Conservation (phyloP, 2,329 filamentous ascomycete genomes). For the Epichloe typhina region DNA sequence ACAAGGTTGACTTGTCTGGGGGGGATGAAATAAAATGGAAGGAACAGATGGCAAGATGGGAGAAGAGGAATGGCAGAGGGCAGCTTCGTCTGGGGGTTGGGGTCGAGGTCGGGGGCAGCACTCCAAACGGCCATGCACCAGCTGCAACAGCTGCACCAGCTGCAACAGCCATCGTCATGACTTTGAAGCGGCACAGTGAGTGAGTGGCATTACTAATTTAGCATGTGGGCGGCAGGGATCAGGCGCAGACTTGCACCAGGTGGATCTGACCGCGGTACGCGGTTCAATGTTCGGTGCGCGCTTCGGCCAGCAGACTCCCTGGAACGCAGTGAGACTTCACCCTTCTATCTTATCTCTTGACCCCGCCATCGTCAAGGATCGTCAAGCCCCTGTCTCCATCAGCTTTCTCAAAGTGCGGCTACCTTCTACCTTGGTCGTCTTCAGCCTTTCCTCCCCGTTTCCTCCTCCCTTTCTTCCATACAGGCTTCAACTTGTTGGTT, state of each 20-base stretch:
- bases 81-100: too few species aligned
- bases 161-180: neutral
- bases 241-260: too few species aligned
- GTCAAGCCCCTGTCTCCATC: neutral
- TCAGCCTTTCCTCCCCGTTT: neutral
- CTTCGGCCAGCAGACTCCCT: too few species aligned
- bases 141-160: neutral
- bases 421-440: neutral
- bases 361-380: neutral
- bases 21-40: neutral
- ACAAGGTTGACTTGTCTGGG: too few species aligned
- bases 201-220: too few species aligned
- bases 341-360: neutral
- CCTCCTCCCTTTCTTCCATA: neutral
- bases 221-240: too few species aligned
- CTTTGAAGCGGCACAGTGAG: neutral
- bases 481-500: too few species aligned
- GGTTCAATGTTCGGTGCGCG: too few species aligned
- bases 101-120: too few species aligned
- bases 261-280: too few species aligned
- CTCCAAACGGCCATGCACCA: neutral
- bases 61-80: neutral
- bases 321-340: too few species aligned
- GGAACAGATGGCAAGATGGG: neutral
- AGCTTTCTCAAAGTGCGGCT: neutral